These are phyloP conservation scores for Thelephora aurantiotincta DNA, from an alignment of 768 basidiomycete genomes.

Conservation along the genomic window DNA sequence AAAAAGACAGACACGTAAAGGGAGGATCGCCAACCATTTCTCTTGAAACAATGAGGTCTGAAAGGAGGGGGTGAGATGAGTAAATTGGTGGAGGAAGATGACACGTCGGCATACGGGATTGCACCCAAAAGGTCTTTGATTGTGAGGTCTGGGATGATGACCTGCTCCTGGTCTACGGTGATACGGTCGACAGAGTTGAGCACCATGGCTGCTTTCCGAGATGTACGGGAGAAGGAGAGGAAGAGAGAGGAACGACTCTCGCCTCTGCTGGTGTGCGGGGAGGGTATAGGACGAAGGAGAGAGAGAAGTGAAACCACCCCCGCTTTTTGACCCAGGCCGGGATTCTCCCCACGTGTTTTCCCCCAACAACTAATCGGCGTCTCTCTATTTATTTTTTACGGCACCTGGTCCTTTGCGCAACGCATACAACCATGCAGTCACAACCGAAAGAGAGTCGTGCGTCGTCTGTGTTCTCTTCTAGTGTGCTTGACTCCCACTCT, in stretches of 20 bases:
- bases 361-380: no score
- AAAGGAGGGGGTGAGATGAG: not conserved
- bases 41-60: constrained; percentile 80
- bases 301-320: no score
- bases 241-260: constrained; percentile 1
- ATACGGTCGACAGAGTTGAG: constrained; percentile 7
- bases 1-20: constrained; percentile 50
- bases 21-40: constrained; percentile 71
- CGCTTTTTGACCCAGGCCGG: no score
- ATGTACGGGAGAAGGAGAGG: constrained; percentile 1
- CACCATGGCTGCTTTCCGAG: not conserved
- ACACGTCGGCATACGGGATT: constrained; percentile 54
- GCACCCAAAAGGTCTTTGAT: constrained; percentile 76
- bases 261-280: not conserved
- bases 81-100: not conserved
- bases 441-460: no score
- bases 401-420: no score
- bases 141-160: constrained; percentile 68
- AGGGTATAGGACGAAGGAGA: no score
- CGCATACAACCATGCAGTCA: no score
- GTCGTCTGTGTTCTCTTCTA: no score
- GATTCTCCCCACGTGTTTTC: no score
- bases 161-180: constrained; percentile 40
- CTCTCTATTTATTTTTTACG: no score
- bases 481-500: no score